Evolutionary conservation across 2,329 filamentous ascomycete genomes (phyloP).

Genomic region (Diaporthe vexans): DNA sequence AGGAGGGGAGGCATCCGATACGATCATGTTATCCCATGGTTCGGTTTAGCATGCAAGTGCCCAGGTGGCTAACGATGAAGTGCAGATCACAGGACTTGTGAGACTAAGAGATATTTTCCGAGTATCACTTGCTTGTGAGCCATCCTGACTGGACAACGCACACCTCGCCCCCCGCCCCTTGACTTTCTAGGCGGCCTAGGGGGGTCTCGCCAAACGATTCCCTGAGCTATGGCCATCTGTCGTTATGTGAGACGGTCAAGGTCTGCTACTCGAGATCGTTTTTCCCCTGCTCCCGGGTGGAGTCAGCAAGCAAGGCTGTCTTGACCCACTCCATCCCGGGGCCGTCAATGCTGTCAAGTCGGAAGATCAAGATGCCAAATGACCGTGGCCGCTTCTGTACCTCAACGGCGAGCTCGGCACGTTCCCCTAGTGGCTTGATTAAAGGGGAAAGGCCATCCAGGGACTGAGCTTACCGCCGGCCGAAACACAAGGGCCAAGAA

Average conservation of each 20-base stretch:
- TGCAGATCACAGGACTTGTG: slow-evolving; percentile 11
- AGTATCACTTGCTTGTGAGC: slow-evolving; percentile 1
- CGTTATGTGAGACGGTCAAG: background rate
- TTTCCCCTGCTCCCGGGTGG: background rate
- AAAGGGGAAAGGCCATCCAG: background rate
- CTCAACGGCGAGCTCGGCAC: slow-evolving; percentile 11
- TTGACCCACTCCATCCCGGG: background rate
- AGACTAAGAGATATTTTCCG: slow-evolving; percentile 29
- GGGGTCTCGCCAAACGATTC: background rate
- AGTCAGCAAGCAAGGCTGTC: slow-evolving; percentile 6
- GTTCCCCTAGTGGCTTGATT: slow-evolving; percentile 15
- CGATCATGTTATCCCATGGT: background rate
- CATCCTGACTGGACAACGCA: background rate
- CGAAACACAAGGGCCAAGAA: slow-evolving; percentile 12
- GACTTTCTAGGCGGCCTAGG: slow-evolving; percentile 11
- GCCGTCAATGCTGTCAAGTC: slow-evolving; percentile 23
- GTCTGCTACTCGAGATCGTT: background rate
- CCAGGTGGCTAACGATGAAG: background rate
- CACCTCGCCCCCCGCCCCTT: background rate
- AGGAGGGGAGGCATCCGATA: slow-evolving; percentile 10
- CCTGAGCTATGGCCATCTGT: background rate
- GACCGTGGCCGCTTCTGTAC: background rate
- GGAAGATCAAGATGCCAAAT: background rate
- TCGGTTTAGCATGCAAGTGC: background rate
- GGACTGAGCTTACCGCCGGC: slow-evolving; percentile 1